phyloP scores from a whole-genome alignment of 306 rosid species.

The Arachis hypogaea region DNA sequence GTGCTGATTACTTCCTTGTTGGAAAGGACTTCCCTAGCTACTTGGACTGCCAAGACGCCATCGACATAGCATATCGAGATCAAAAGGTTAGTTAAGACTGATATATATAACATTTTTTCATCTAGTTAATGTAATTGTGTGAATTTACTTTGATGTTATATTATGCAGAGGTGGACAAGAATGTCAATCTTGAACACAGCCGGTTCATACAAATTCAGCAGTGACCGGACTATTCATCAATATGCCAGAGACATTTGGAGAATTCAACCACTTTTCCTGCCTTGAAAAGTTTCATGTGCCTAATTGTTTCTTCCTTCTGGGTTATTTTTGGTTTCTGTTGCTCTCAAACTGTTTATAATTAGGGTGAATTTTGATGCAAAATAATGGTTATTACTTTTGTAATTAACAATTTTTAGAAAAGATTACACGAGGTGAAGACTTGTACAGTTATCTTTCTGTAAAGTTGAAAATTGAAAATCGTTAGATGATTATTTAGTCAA shows the following conservation, averaged over 20 bases:
- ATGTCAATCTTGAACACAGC: constrained; percentile 96
- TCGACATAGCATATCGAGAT: constrained; percentile 78
- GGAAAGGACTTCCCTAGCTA: constrained; percentile 95
- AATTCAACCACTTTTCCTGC: constrained; percentile 60
- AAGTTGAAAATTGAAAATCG: too few relatives aligned
- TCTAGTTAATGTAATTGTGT: not conserved
- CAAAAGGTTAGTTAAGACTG: constrained; percentile 54
- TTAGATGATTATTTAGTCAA: too few relatives aligned
- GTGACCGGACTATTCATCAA: constrained; percentile 89
- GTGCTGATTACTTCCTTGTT: constrained; percentile 93
- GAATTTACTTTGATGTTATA: constrained; percentile 37
- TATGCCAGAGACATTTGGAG: constrained; percentile 91
- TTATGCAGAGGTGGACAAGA: constrained; percentile 79
- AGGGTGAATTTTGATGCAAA: too few relatives aligned
- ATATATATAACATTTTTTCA: not conserved
- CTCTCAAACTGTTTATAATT: too few relatives aligned
- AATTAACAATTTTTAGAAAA: too few relatives aligned
- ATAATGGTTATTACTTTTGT: too few relatives aligned
- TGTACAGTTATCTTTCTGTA: too few relatives aligned
- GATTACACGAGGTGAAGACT: too few relatives aligned
- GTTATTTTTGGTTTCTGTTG: too few relatives aligned
- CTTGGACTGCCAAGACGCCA: constrained; percentile 83
- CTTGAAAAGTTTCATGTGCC: constrained; percentile 38
- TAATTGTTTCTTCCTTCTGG: too few relatives aligned
- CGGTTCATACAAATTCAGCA: constrained; percentile 94